A percentile compares a stretch with the other conserved stretches of the same genome.
Evolutionary conservation across 371 early-diverging fungal genomes (phyloP).

Genomic region (Funneliformis caledonium): DNA sequence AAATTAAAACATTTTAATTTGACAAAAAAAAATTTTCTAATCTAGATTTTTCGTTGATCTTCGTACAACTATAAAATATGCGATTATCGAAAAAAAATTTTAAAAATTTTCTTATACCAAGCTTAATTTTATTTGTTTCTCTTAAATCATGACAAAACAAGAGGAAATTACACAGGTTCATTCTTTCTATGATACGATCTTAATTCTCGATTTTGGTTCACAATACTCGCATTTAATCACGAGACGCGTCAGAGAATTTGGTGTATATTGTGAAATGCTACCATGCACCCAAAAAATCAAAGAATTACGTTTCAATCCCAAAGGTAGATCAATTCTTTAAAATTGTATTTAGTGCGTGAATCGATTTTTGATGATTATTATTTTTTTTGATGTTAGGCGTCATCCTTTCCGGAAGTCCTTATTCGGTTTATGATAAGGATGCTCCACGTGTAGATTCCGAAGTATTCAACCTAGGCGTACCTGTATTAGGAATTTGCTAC

Average conservation of each 20-base stretch:
- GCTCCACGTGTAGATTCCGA: constrained; percentile 94
- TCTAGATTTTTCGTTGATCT: too few relatives aligned
- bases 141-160: not conserved
- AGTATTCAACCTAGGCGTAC: constrained; percentile 87
- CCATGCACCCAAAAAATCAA: constrained; percentile 95
- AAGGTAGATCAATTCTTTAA: constrained; percentile 59
- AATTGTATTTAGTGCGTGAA: not conserved
- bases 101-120: not conserved
- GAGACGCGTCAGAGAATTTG: constrained; percentile 93
- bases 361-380: not conserved
- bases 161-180: constrained; percentile 61
- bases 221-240: constrained; percentile 98
- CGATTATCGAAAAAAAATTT: not conserved
- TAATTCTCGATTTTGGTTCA: constrained; percentile 98
- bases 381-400: constrained; percentile 47
- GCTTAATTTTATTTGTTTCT: not conserved
- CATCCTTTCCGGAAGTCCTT: constrained; percentile 95
- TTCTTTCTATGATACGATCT: constrained; percentile 90
- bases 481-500: constrained; percentile 97
- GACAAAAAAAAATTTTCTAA: not conserved
- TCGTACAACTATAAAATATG: not conserved
- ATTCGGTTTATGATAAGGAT: constrained; percentile 93
- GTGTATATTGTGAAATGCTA: constrained; percentile 97
- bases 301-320: constrained; percentile 93
- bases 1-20: not conserved